phyloP scores from a whole-genome alignment of 768 basidiomycete species.

The Russula foetens region DNA sequence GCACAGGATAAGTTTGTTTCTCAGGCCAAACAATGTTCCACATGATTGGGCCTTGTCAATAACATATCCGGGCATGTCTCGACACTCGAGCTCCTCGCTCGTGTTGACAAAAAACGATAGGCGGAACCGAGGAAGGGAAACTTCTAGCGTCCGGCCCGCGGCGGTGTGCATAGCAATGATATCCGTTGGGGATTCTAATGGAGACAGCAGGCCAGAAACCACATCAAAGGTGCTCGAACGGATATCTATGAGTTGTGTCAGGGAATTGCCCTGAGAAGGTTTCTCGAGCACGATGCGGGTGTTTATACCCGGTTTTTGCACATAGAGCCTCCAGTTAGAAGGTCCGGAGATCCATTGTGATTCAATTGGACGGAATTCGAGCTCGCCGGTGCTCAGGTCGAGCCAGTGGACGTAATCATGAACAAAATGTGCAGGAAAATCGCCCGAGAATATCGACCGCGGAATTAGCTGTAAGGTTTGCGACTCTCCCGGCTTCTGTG shows the following conservation, averaged over 20 bases:
- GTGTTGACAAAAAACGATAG: constrained; percentile 34
- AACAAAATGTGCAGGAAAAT: constrained; percentile 28
- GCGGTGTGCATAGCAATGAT: not conserved
- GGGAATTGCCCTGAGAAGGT: not conserved
- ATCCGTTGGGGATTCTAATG: not conserved
- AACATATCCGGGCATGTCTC: constrained; percentile 34
- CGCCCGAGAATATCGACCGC: constrained; percentile 21
- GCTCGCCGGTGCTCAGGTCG: constrained; percentile 16
- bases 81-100: constrained; percentile 29
- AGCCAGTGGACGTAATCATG: constrained; percentile 32
- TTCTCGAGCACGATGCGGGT: not conserved
- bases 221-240: not conserved
- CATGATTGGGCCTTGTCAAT: constrained; percentile 34
- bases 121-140: constrained; percentile 32
- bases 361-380: constrained; percentile 30
- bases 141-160: not conserved
- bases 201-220: not conserved
- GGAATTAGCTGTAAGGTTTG: constrained; percentile 28
- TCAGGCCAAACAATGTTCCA: constrained; percentile 39
- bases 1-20: constrained; percentile 23
- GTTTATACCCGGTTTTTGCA: not conserved
- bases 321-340: constrained; percentile 25
- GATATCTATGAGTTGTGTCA: not conserved
- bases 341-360: constrained; percentile 25
- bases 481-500: not conserved